Base-by-base conservation (phyloP, 2,329 filamentous ascomycete species). In the Alternaria sp. region DNA sequence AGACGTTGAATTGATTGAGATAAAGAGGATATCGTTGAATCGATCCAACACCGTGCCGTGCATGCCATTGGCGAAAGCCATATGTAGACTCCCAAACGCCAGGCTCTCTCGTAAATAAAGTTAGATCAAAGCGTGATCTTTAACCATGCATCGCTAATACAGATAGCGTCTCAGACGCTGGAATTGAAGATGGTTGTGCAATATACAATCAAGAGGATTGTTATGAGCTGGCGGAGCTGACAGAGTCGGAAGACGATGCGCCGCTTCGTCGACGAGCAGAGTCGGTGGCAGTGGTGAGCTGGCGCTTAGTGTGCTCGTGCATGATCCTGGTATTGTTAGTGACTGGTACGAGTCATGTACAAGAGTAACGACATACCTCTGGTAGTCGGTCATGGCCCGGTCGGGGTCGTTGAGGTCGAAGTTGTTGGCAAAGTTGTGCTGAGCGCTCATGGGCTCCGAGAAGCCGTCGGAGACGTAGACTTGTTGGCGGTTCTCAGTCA, bases 301-400 rank as follows among this genome's bases (percentile, higher is more conserved):
- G 83, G 55, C 79, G 79, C 73, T 82, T 83, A 66, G 83, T 85
- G 75, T 85, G 83, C 66, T 84, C 79, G 64, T 84, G 83, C 82
- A 85, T 84, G 55, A 84, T 77, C 54, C 83, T 84, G 51, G 4
- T 5, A 3, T 0, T 26, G 53, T 76, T 69, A 75, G 65, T 37
- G 3, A 12, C 6, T 53, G 57, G 41, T 56, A 20, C 44, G 15
- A 45, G 44, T 25, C 50, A 20, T n/a, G 23, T 10, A 6, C n/a
- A 20, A 6, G 5, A 23, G 6, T 8, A 11, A 20, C 3, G 41
- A 71, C 78, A 62, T 75, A 84, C 82, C 78, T 81, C 65, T 82
- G 78, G 61, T 85, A 85, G 5, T 75, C 76, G 11, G 74, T 74
- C 79, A 83, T 82, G 51, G 83, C 76, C 2, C 67, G 59, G 14